Evolutionary conservation across 805 yeast genomes (phyloP), one percentile per base, ranked within the genome.

Genomic region (Lachancea lanzarotensis): DNA sequence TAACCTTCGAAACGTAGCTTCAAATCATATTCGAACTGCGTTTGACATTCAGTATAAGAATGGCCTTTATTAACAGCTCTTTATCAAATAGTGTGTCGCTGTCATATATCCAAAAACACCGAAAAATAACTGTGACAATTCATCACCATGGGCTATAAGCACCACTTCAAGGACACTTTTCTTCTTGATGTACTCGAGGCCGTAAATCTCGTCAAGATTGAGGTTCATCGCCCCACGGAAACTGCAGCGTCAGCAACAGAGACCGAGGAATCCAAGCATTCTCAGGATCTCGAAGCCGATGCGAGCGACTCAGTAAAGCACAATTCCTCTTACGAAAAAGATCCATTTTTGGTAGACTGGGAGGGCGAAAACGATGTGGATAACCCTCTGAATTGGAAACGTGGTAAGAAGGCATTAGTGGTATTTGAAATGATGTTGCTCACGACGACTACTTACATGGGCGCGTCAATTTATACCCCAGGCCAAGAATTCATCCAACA

Each of bases 371-470:
- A 71, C 42, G 84, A 78, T 53, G 75, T 79, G 1, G 79, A 74
- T 46, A 62, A 75, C 51, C 86, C 87, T 0, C 54, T 62, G 17
- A 78, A 77, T 54, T 81, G 86, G 86, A 66, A 79, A 0, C 22
- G 55, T 0, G 38, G 47, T 29, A 66, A 69, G 41, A 76, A 74
- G 53, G 30, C 58, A 2, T 39, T 73, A 25, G 65, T 74, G 33
- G 56, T 71, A 3, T 7, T 57, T 1, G 66, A 70, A 49, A 64
- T 76, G 11, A 65, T 74, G 49, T 48, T 76, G n/a, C 58, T 76
- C 39, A 72, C 82, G 3, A 61, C 71, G 10, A 63, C 79, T 3
- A 74, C 76, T 0, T 79, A 80, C 46, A 73, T 76, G 68, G 80
- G 78, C 13, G 71, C 82, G 1, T 75, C 83, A 2, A 67, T 78